Conservation (phyloP, 1,284 basidiomycete genomes). For the Cryptococcus sp. region DNA sequence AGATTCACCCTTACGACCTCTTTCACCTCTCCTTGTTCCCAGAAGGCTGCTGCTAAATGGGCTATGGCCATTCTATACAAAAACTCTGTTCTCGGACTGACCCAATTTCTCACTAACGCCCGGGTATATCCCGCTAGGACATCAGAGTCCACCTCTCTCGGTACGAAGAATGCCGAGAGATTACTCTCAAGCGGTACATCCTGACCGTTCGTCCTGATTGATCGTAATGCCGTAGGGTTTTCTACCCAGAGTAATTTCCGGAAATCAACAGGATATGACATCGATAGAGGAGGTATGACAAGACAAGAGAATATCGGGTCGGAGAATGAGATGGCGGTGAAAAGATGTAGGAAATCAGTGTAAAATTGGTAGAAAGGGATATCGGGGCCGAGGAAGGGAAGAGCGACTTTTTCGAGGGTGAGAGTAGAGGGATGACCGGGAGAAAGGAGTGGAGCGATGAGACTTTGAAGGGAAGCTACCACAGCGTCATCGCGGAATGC, state of each 20-base stretch:
- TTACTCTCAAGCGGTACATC: constrained; percentile 43
- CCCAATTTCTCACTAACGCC: constrained; percentile 39
- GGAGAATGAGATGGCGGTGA: constrained; percentile 84
- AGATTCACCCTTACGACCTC: not conserved
- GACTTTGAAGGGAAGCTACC: constrained; percentile 55
- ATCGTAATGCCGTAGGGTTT: constrained; percentile 58
- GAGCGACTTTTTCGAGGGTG: constrained; percentile 58
- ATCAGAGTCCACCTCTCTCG: constrained; percentile 63
- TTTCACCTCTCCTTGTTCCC: constrained; percentile 47
- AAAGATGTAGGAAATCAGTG: constrained; percentile 82
- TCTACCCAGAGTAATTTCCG: constrained; percentile 80
- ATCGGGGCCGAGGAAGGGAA: constrained; percentile 59
- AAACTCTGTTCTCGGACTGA: constrained; percentile 51
- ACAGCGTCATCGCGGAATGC: constrained; percentile 54
- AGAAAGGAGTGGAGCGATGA: constrained; percentile 52
- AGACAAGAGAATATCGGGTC: constrained; percentile 70
- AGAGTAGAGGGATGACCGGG: not conserved
- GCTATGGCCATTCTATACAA: constrained; percentile 68
- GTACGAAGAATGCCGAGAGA: constrained; percentile 63
- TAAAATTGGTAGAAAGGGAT: constrained; percentile 89
- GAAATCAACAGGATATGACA: constrained; percentile 72
- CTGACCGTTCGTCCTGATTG: constrained; percentile 49
- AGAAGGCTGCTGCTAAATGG: constrained; percentile 71
- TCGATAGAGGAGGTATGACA: constrained; percentile 68
- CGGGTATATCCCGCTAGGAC: constrained; percentile 55